Evolutionary conservation across 75 land plant species (phyloP), one percentile per base, ranked within the genome.

Genomic region (Isoetes taiwanensis): DNA sequence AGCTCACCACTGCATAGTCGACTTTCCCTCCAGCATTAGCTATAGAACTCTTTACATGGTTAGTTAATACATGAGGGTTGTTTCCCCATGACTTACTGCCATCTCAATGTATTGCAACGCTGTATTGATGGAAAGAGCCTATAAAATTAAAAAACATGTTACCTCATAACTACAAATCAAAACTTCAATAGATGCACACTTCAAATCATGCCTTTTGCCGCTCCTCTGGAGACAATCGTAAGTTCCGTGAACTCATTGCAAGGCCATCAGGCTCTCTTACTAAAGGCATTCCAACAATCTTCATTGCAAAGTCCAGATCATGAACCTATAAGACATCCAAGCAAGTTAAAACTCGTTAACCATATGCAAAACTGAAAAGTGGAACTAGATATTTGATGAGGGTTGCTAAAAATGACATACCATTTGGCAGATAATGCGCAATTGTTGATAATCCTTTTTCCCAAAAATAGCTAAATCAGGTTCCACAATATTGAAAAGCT

Each of bases 361-460:
- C n/a, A n/a, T n/a, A n/a, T n/a, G n/a, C n/a, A n/a, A n/a, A n/a
- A n/a, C n/a, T n/a, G n/a, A n/a, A n/a, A n/a, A n/a, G n/a, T n/a
- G n/a, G n/a, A n/a, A n/a, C n/a, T n/a, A n/a, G n/a, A n/a, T n/a
- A n/a, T n/a, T n/a, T 2, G 11, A 27, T 21, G 12, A 0, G 26
- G 19, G 26, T 39, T 16, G 43, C 26, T 16, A 31, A 4, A 62
- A 3, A 56, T 16, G 1, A n/a, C 56, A 54, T 65, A 88, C 98
- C 98, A 93, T 93, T 25, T 86, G 70, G 20, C 75, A 66, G 38
- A 94, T 73, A 43, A 94, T 52, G 0, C 84, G 75, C 84, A 83
- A 88, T 59, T 94, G 96, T 42, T 94, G 99, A 64, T 88, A 94
- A 66, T 94, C 96, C 76, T 94, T 94, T 86, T 94, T 93, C 34